A percentile compares a stretch with the other conserved stretches of the same genome.
Evolutionary conservation across 2,329 filamentous ascomycete genomes (phyloP).

Genomic region (Hypoxylon sp.): DNA sequence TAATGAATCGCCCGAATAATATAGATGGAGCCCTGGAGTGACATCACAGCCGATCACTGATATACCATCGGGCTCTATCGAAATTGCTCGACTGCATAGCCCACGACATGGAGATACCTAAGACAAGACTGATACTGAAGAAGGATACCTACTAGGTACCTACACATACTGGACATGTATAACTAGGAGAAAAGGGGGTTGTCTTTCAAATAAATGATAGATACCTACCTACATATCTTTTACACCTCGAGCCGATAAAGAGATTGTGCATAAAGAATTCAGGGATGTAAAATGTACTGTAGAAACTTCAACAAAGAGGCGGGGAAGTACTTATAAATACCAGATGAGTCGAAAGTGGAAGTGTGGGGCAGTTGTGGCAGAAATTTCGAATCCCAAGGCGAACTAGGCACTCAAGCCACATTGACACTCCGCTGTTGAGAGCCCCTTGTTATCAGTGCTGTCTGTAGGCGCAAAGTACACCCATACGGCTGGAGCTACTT

Average conservation of each 20-base stretch:
- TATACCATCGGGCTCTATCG: neutral
- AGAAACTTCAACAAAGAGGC: constrained; percentile 15
- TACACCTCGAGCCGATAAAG: constrained; percentile 3
- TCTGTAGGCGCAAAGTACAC: constrained; percentile 15
- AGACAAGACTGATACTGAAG: too few species aligned
- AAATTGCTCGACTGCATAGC: neutral
- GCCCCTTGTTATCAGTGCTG: constrained; percentile 22
- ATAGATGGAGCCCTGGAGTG: constrained; percentile 17
- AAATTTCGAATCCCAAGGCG: constrained; percentile 27
- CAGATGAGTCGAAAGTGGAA: neutral
- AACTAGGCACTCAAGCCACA: constrained; percentile 37
- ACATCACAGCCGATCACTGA: constrained; percentile 33
- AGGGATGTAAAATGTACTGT: constrained; percentile 22
- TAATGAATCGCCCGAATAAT: constrained; percentile 9
- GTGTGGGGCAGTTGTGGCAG: constrained; percentile 36
- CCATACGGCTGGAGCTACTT: constrained; percentile 15
- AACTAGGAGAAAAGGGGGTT: neutral
- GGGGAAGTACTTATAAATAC: constrained; percentile 33
- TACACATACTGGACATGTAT: neutral
- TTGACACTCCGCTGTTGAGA: neutral
- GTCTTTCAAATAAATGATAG: neutral
- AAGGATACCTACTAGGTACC: too few species aligned
- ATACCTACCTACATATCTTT: too few species aligned
- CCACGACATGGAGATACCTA: neutral
- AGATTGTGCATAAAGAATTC: constrained; percentile 9